Conservation (phyloP, 805 yeast genomes). For the Saccharomycopsis babjevae region DNA sequence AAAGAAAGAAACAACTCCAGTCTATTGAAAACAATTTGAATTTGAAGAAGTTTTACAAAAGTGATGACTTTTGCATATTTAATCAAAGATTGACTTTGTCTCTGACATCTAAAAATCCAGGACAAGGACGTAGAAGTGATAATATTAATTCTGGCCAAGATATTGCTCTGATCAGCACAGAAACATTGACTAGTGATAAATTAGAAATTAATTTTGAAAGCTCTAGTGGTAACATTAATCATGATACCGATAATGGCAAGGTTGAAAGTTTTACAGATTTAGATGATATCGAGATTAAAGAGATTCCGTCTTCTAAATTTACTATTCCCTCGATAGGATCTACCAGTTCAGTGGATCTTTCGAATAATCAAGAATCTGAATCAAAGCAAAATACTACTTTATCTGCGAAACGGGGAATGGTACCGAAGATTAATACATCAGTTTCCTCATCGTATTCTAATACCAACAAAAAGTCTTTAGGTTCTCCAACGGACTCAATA, state of each 20-base stretch:
- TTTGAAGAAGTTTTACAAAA: slow-evolving; percentile 19
- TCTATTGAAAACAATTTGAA: slow-evolving; percentile 28
- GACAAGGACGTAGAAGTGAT: background rate
- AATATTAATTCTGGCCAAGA: slow-evolving; percentile 1
- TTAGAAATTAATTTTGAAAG: background rate
- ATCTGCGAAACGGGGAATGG: background rate
- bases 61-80: slow-evolving; percentile 7
- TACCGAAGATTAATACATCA: background rate
- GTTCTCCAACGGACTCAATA: background rate
- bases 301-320: background rate
- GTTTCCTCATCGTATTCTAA: background rate
- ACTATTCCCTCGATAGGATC: background rate
- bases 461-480: background rate
- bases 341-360: background rate
- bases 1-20: slow-evolving; percentile 36
- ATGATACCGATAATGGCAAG: background rate
- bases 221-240: background rate
- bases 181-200: slow-evolving; percentile 8
- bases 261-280: background rate
- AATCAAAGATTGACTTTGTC: slow-evolving; percentile 2
- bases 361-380: background rate
- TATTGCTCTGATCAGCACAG: slow-evolving; percentile 8
- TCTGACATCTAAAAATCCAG: background rate
- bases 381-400: background rate
- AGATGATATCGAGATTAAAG: background rate